Base-by-base conservation (phyloP, 331 rosid genomes). In the Stylosanthes scabra region DNA sequence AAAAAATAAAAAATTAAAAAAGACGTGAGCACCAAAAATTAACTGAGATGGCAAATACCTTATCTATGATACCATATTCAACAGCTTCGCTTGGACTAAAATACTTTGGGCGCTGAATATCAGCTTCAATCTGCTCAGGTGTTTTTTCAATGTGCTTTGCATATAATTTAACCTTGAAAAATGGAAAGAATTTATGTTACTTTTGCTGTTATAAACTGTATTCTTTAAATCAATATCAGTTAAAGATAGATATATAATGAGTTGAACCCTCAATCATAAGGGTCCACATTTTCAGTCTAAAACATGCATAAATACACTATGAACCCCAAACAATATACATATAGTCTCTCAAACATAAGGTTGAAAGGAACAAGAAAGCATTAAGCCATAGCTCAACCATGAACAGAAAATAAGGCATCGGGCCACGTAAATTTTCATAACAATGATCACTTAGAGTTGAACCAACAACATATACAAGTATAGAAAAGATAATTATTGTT, bases 21-120 rank as follows among this genome's bases (percentile, higher is more conserved):
- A 31, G 37, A 31, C 4, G 37, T 31, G 37, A 31, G 37, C 37
- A 31, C 37, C 37, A 31, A 31, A 31, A 31, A 6, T 3, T 37
- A 55, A 46, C 59, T 62, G 11, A 47, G 74, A 72, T 59, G 74
- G 71, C 3, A 27, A 42, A 60, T 83, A 95, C 97, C 97, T 95
- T 92, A 54, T 92, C 99, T 78, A 95, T 92, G 86, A 92, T 91
- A 68, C 97, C 97, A 77, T 95, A 95, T 75, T 95, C 97, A 70
- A 95, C 93, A 74, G 99, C 99, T 80, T 94, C 97, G 55, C 91
- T 94, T 13, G 99, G 99, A 76, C 93, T 94, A 80, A 91, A 94
- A 86, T 91, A 94, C 83, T 94, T 94, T 51, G 99, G 99, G 28
- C 97, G 91, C 77, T 81, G 85, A 70, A 86, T 84, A 78, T 94